phyloP scores from a whole-genome alignment of 768 basidiomycete genomes.

The Xerocomellus intermedius region DNA sequence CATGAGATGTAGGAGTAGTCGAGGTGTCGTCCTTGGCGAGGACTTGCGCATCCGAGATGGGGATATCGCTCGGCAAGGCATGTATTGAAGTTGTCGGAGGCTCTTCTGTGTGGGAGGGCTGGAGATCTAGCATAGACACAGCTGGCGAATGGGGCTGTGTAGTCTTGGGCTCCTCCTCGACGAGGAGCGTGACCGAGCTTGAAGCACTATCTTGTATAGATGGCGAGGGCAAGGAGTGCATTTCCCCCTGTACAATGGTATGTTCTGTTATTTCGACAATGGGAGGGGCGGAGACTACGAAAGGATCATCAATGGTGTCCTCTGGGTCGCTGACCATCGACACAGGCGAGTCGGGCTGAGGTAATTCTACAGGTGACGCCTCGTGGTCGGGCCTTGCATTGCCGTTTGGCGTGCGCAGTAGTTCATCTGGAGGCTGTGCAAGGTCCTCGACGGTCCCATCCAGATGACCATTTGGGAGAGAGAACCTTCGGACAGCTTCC shows the following conservation, averaged over 20 bases:
- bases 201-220: constrained; percentile 4
- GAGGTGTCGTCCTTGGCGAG: background rate
- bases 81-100: background rate
- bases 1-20: background rate
- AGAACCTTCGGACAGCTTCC: constrained; percentile 18
- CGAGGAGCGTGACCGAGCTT: constrained; percentile 7
- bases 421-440: background rate
- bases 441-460: background rate
- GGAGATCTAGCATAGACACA: constrained; percentile 18
- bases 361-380: too few species aligned
- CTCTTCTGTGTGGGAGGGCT: background rate
- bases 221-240: background rate
- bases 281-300: background rate
- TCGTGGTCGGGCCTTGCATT: background rate
- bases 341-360: background rate
- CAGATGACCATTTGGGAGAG: background rate
- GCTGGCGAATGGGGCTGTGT: constrained; percentile 13
- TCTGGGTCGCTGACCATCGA: background rate
- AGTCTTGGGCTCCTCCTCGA: constrained; percentile 9
- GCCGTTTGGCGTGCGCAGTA: background rate
- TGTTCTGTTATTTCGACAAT: background rate
- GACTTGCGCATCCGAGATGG: background rate
- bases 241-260: too few species aligned
- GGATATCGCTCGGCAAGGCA: background rate
- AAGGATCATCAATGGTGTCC: constrained; percentile 13